Conservation (phyloP, 2,329 filamentous ascomycete species). For the Gnomoniopsis sp. region DNA sequence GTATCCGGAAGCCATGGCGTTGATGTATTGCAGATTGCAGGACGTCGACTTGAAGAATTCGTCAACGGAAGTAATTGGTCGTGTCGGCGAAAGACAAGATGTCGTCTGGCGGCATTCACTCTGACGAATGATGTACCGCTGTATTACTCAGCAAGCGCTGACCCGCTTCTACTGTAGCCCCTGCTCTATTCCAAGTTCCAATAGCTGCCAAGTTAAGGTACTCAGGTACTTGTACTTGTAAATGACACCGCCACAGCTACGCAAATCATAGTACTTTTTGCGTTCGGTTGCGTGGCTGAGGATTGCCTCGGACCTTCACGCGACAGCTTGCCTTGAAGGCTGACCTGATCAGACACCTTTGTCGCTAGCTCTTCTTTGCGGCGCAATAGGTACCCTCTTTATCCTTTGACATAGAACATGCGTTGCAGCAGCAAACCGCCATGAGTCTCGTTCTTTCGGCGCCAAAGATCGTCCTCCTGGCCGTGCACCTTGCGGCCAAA, state of each 20-base stretch:
- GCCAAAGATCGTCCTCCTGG: slow-evolving; percentile 69
- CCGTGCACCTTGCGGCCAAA: slow-evolving; percentile 65
- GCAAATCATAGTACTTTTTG: neutral
- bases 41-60: neutral
- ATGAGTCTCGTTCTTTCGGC: slow-evolving; percentile 51
- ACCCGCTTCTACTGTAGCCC: neutral
- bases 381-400: neutral
- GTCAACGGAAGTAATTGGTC: slow-evolving; percentile 9
- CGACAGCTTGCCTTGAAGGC: neutral
- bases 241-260: neutral
- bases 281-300: neutral
- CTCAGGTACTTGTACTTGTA: too few species aligned
- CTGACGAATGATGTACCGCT: neutral
- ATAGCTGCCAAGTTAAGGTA: too few species aligned
- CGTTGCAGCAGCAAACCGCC: slow-evolving; percentile 24
- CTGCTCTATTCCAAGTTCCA: too few species aligned
- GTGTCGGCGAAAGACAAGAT: slow-evolving; percentile 10
- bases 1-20: slow-evolving; percentile 21
- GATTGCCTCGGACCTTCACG: neutral
- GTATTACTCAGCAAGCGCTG: neutral
- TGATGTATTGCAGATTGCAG: slow-evolving; percentile 5
- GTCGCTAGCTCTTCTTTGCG: neutral
- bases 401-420: slow-evolving; percentile 11
- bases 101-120: slow-evolving; percentile 7
- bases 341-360: neutral